Evolutionary conservation across 83 land plant species (phyloP).

Genomic region (Isoetes engelmannii): DNA sequence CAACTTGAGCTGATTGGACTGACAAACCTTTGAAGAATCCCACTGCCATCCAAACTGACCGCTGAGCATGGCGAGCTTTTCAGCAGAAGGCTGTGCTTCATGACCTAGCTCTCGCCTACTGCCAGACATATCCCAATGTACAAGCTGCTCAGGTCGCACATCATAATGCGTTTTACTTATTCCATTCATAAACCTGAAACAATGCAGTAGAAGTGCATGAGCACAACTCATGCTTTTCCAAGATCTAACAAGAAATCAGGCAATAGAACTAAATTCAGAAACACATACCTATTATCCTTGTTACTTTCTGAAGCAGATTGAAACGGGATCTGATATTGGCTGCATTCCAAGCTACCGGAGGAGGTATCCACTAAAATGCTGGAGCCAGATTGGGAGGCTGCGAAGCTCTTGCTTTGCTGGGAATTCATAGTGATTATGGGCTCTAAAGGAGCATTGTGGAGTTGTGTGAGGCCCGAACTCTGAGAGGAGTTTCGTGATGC

Average conservation of each 20-base stretch:
- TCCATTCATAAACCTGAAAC: background rate
- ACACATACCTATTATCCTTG: background rate
- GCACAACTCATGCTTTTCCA: background rate
- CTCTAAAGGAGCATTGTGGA: background rate
- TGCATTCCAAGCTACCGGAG: conserved; percentile 19
- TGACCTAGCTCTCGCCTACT: too few relatives aligned
- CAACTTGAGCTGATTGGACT: conserved; percentile 14
- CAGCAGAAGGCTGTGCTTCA: too few relatives aligned
- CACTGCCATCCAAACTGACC: conserved; percentile 4
- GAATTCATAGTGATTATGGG: conserved; percentile 15
- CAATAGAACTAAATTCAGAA: background rate
- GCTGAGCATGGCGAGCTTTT: background rate
- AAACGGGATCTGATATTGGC: background rate
- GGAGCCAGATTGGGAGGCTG: conserved; percentile 4
- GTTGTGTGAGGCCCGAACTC: background rate
- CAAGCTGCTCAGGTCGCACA: background rate
- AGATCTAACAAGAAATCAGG: background rate
- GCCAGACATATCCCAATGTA: background rate
- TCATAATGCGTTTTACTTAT: too few relatives aligned
- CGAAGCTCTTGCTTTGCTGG: conserved; percentile 23
- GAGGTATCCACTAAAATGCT: conserved; percentile 2
- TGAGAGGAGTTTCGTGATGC: background rate
- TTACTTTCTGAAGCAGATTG: background rate
- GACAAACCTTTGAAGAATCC: conserved; percentile 23
- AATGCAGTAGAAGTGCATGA: background rate